Conservation (phyloP, 2,329 filamentous ascomycete species). For the Leptographium lundbergii region DNA sequence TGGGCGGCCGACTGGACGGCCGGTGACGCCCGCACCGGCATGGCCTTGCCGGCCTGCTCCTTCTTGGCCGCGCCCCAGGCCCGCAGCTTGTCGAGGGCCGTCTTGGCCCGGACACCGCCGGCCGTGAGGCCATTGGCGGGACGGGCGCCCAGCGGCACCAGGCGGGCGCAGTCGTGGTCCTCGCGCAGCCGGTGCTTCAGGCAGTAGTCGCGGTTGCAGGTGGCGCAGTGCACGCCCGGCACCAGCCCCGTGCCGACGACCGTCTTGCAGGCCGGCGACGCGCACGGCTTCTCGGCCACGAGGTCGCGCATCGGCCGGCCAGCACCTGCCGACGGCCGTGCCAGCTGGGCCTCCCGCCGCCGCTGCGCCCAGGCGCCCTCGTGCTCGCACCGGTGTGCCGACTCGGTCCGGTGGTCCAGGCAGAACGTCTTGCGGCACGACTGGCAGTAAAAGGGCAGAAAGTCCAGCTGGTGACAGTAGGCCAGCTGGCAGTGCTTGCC, state of each 20-base stretch:
- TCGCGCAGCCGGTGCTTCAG: constrained; percentile 64
- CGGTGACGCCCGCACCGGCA: constrained; percentile 41
- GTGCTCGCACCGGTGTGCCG: constrained; percentile 56
- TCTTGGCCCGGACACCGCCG: constrained; percentile 49
- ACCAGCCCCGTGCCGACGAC: constrained; percentile 55
- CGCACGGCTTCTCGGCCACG: constrained; percentile 54
- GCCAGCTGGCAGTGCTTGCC: constrained; percentile 83
- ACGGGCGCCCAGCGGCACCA: constrained; percentile 45
- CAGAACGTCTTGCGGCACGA: constrained; percentile 79
- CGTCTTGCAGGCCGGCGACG: constrained; percentile 53
- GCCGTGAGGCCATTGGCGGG: constrained; percentile 22
- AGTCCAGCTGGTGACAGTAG: constrained; percentile 91
- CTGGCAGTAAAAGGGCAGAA: constrained; percentile 88
- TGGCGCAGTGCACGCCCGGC: constrained; percentile 57
- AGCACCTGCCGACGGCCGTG: constrained; percentile 40
- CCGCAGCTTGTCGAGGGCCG: constrained; percentile 64
- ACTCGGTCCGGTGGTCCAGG: constrained; percentile 84
- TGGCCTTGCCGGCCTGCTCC: constrained; percentile 41
- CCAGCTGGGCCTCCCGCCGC: constrained; percentile 39
- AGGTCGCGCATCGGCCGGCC: constrained; percentile 40
- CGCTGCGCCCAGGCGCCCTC: constrained; percentile 50
- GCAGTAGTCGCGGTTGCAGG: constrained; percentile 64
- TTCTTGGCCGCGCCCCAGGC: constrained; percentile 71
- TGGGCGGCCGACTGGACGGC: constrained; percentile 35
- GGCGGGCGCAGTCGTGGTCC: constrained; percentile 74